A percentile compares a stretch with the other conserved stretches of the same genome.
These are phyloP conservation scores for Austroboletus novae-zelandiae DNA, from an alignment of 1,284 basidiomycete species.

Conservation along the genomic window DNA sequence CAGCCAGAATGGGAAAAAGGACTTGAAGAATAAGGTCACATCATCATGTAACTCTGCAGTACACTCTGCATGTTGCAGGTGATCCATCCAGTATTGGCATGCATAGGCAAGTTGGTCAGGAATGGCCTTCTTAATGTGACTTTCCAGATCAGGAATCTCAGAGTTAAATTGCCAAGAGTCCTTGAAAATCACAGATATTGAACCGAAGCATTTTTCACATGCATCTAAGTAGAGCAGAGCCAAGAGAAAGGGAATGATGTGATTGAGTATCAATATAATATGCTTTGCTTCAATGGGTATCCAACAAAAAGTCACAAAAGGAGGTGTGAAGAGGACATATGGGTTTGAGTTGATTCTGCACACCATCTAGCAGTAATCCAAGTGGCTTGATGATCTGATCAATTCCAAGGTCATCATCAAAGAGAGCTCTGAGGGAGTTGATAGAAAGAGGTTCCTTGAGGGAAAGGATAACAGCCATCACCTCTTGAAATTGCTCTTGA, in stretches of 20 bases:
- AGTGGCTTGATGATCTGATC: not conserved
- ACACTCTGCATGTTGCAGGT: not conserved
- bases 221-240: not conserved
- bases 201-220: not conserved
- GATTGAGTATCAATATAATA: not conserved
- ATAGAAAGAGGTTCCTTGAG: not conserved
- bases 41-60: not conserved
- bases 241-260: no score
- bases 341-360: no score
- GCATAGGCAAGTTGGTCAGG: not conserved
- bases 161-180: not conserved
- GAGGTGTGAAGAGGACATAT: no score
- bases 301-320: not conserved
- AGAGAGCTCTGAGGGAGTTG: not conserved
- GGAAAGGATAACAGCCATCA: not conserved
- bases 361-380: not conserved
- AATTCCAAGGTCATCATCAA: not conserved
- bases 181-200: conserved; percentile 2
- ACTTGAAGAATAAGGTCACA: not conserved
- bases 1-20: not conserved
- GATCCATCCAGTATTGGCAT: conserved; percentile 1
- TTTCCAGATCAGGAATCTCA: not conserved
- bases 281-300: not conserved
- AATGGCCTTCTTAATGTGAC: not conserved
- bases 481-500: not conserved